These are phyloP conservation scores for Backusella parvicylindrica DNA, from an alignment of 192 early-diverging fungal species.

Conservation along the genomic window DNA sequence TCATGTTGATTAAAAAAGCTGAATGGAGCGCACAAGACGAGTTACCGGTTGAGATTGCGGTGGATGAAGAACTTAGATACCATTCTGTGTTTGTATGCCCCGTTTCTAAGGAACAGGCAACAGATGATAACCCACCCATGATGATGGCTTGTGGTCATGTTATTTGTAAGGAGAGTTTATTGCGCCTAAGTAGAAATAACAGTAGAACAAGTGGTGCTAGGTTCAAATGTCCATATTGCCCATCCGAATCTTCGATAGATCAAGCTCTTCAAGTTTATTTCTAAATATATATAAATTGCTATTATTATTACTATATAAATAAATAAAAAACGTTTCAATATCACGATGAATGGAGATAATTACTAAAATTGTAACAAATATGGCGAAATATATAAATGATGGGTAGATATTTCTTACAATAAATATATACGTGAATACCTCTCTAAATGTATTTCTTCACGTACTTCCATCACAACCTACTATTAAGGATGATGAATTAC, in stretches of 20 bases:
- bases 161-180: slow-evolving; percentile 87
- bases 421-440: too few relatives aligned
- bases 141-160: slow-evolving; percentile 98
- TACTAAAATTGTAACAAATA: too few relatives aligned
- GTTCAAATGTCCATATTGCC: slow-evolving; percentile 99
- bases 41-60: slow-evolving; percentile 88
- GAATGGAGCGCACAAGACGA: slow-evolving; percentile 94
- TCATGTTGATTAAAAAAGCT: slow-evolving; percentile 82
- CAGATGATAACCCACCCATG: slow-evolving; percentile 95
- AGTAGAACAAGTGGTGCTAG: slow-evolving; percentile 47
- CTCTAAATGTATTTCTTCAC: too few relatives aligned
- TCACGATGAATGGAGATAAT: too few relatives aligned
- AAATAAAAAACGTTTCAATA: too few relatives aligned
- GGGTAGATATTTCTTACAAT: too few relatives aligned
- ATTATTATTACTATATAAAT: too few relatives aligned
- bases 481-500: too few relatives aligned
- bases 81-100: slow-evolving; percentile 98
- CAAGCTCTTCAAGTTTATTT: slow-evolving; percentile 83
- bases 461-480: too few relatives aligned
- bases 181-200: slow-evolving; percentile 72
- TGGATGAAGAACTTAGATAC: slow-evolving; percentile 81
- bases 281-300: slow-evolving; percentile 36
- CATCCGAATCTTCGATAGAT: slow-evolving; percentile 70
- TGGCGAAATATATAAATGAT: too few relatives aligned
- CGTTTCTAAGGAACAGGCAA: slow-evolving; percentile 92